Evolutionary conservation across 2,329 filamentous ascomycete genomes (phyloP), one percentile per base, ranked within the genome.

Genomic region (Sordariomycetes sp.): DNA sequence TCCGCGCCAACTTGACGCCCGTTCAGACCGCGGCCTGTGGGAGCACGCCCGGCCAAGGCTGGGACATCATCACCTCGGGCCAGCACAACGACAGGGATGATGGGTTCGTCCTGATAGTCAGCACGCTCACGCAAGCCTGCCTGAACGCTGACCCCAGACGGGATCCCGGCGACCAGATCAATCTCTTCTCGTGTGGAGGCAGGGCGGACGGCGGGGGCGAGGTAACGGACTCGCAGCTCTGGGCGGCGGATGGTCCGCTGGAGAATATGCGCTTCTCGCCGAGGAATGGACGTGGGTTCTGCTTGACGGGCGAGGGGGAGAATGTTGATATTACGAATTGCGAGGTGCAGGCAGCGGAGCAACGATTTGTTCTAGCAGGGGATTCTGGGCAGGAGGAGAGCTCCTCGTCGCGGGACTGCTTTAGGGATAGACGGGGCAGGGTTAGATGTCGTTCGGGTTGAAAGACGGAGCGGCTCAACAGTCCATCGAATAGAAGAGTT

Each of bases 101-200:
- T 25, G 58, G 60, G 23, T 59, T 63, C 5, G 63, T 66, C 45
- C 57, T 75, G 31, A 45, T 77, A 24, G 72, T 75, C 28, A 76
- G 64, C 57, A 69, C 68, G 4, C 50, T 72, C 43, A 76, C 72
- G 2, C 64, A 74, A 47, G 72, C 71, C 28, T 77, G 72, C 46
- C 55, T 74, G 44, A 76, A 73, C 55, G 72, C 73, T 39, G 72
- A 78, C 42, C 61, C 64, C 5, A 60, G 71, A 30, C 60, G 70
- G 19, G 50, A 58, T 1, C 55, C 59, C 3, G 70, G 68, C 9
- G 66, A 68, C 44, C 70, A 72, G 42, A 68, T 73, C 11, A 44
- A 68, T 21, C 57, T 77, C 17, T 77, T 76, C 44, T 72, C 72
- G 9, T 78, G 72, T 40, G 72, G 72, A 33, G 72, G 72, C 12